Evolutionary conservation across 1,284 basidiomycete species (phyloP), one percentile per base, ranked within the genome.

Genomic region (Ceraceosorus bombacis): DNA sequence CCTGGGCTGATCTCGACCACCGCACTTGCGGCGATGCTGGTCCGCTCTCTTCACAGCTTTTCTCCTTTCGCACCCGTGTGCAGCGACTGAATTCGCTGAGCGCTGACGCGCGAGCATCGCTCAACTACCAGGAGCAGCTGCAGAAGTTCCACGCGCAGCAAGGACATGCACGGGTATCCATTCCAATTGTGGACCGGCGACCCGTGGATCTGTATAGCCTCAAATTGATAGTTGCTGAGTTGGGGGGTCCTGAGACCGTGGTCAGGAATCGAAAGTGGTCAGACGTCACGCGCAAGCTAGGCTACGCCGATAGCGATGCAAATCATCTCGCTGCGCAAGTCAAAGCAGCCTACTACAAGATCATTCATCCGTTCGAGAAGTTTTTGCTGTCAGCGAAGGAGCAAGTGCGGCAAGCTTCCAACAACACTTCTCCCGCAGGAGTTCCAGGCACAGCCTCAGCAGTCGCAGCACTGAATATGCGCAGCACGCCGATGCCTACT

Each of bases 41-140:
- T 27, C 27, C 17, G 50, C 38, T 57, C 57, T 65, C 67, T 74
- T 65, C 64, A 54, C 79, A 94, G 88, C 82, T 82, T 61, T 93
- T 92, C 80, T 88, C 89, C 65, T 99, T 99, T 81, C 91, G 89
- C 79, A 98, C 94, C 54, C 86, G 95, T 55, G 81, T 97, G 54
- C 93, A 97, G 80, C 85, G 88, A 60, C 83, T 99, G 72, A 97
- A 97, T 79, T 92, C 90, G 66, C 91, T 99, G 69, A 94, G 96
- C 80, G 95, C 95, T 12, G 90, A 92, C 55, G 93, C 92, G 56
- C 83, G 95, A 66, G 94, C 94, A 50, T 94, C 95, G 78, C 82
- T 96, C 78, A 97, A 96, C 81, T 98, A 96, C 79, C 81, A 95
- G 68, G 94, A 98, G 79, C 92, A 96, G 79, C 83, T 99, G 49